Percentiles rank a stretch among this genome's conserved stretches.
Conservation (phyloP, 2,329 filamentous ascomycete species). For the Colletotrichum sp. region DNA sequence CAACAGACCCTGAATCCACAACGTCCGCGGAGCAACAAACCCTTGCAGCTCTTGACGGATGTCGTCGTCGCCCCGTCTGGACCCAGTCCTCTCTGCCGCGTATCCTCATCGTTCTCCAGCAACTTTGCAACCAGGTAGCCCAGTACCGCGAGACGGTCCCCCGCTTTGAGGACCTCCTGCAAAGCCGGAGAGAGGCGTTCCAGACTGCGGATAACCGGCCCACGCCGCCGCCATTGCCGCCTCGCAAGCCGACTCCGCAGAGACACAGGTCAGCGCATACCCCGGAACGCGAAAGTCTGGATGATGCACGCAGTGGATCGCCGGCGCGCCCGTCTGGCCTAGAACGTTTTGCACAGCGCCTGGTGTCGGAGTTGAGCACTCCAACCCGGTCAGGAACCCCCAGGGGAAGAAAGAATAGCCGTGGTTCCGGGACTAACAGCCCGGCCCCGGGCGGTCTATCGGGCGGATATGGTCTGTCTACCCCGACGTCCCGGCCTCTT, state of each 20-base stretch:
- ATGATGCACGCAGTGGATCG: conserved; percentile 52
- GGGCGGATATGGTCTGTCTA: conserved; percentile 31
- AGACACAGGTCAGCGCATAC: conserved; percentile 32
- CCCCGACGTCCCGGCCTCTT: conserved; percentile 37
- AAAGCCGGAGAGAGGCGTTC: conserved; percentile 68
- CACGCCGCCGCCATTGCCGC: conserved; percentile 30
- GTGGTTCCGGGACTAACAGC: conserved; percentile 33
- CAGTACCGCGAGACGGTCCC: conserved; percentile 69
- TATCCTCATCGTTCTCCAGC: conserved; percentile 63
- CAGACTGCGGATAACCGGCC: conserved; percentile 58
- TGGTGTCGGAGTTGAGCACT: conserved; percentile 63
- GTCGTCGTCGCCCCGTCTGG: conserved; percentile 60
- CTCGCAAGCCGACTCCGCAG: conserved; percentile 20
- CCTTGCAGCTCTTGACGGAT: conserved; percentile 52
- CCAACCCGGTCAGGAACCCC: conserved; percentile 57
- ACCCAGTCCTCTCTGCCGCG: conserved; percentile 52
- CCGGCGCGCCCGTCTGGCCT: conserved; percentile 59
- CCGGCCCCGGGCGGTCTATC: conserved; percentile 31
- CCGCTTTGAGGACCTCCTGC: conserved; percentile 75
- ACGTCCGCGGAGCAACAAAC: conserved; percentile 47
- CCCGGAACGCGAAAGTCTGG: conserved; percentile 47
- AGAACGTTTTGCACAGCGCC: conserved; percentile 66
- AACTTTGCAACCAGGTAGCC: conserved; percentile 65
- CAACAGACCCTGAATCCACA: conserved; percentile 44
- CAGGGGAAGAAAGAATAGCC: conserved; percentile 53